phyloP scores from a whole-genome alignment of 2,329 filamentous ascomycete species.

The Aspergillus awamori region DNA sequence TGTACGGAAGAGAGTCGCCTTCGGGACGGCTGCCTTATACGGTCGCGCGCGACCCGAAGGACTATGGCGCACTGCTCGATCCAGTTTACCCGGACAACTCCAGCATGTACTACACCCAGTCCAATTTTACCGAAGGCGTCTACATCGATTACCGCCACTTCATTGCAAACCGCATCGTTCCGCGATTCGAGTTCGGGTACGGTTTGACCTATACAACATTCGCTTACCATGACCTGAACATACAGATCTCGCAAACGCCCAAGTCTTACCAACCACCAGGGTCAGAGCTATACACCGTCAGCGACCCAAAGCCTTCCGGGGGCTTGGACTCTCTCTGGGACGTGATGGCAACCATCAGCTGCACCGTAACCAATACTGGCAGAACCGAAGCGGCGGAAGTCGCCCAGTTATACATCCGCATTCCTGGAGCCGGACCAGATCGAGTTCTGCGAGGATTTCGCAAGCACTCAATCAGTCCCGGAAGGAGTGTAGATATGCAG shows the following conservation, averaged over 20 bases:
- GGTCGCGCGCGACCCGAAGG: slow-evolving; percentile 57
- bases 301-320: too few species aligned
- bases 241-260: slow-evolving; percentile 46
- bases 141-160: slow-evolving; percentile 18
- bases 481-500: slow-evolving; percentile 41
- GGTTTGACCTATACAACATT: slow-evolving; percentile 49
- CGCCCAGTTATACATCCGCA: slow-evolving; percentile 58
- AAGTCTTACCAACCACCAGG: background rate
- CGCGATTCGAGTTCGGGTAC: slow-evolving; percentile 12
- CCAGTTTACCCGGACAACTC: background rate
- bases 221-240: slow-evolving; percentile 47
- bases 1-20: slow-evolving; percentile 54
- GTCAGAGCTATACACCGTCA: background rate
- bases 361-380: slow-evolving; percentile 56
- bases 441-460: slow-evolving; percentile 56
- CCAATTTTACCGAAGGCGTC: slow-evolving; percentile 13
- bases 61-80: slow-evolving; percentile 50
- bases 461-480: slow-evolving; percentile 49
- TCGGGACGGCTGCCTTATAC: slow-evolving; percentile 53
- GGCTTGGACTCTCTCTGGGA: slow-evolving; percentile 5
- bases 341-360: slow-evolving; percentile 41
- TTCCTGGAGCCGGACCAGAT: slow-evolving; percentile 36
- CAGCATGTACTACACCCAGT: slow-evolving; percentile 13
- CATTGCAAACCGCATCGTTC: slow-evolving; percentile 1
- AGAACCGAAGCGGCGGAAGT: slow-evolving; percentile 52